These are phyloP conservation scores for Cerrena zonata DNA, from an alignment of 1,284 basidiomycete genomes.

Conservation along the genomic window DNA sequence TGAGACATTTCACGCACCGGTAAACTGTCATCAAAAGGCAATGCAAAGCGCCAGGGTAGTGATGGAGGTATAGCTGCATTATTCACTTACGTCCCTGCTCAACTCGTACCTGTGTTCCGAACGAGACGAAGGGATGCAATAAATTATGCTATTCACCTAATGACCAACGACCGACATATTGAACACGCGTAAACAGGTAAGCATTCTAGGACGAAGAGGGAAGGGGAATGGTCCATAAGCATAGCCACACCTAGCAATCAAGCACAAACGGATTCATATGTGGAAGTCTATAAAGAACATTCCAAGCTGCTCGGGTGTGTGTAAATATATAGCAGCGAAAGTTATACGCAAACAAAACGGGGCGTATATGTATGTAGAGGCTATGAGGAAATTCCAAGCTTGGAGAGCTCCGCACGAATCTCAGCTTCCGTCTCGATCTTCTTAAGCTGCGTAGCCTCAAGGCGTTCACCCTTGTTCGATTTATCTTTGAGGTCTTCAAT, in stretches of 20 bases:
- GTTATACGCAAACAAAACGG: not conserved
- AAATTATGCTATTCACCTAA: not conserved
- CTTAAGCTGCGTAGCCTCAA: slow-evolving; percentile 87
- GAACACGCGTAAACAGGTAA: too few species aligned
- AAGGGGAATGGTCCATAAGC: not conserved
- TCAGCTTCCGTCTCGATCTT: slow-evolving; percentile 89
- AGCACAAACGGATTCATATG: not conserved
- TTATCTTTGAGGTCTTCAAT: slow-evolving; percentile 94
- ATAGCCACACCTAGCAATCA: not conserved
- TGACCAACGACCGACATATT: not conserved
- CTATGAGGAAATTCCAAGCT: slow-evolving; percentile 32
- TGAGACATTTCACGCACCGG: too few species aligned
- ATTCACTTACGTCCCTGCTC: too few species aligned
- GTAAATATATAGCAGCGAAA: not conserved
- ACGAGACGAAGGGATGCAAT: too few species aligned
- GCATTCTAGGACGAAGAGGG: not conserved
- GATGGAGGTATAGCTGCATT: too few species aligned
- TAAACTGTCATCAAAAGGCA: too few species aligned
- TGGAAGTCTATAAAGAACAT: not conserved
- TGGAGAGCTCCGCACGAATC: slow-evolving; percentile 73
- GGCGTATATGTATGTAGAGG: not conserved
- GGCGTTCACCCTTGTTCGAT: slow-evolving; percentile 72
- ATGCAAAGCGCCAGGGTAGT: too few species aligned
- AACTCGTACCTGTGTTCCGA: too few species aligned
- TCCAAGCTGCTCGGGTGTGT: not conserved